phyloP scores from a whole-genome alignment of 2,329 filamentous ascomycete species.

The Clonostachys rhizophaga region DNA sequence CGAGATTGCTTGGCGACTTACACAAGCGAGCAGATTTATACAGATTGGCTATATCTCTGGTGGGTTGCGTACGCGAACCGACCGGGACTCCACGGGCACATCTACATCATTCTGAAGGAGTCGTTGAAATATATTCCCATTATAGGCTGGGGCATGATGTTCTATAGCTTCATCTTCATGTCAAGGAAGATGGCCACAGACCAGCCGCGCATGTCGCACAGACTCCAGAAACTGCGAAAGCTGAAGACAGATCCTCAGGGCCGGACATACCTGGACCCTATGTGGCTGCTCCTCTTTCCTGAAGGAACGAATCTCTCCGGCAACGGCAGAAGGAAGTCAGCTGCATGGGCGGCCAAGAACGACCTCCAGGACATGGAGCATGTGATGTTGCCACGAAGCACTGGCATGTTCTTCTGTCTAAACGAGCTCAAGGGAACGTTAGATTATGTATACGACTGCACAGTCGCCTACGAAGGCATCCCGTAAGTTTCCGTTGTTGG shows the following conservation, averaged over 20 bases:
- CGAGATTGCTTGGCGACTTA: slow-evolving; percentile 5
- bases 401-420: slow-evolving; percentile 74
- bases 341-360: slow-evolving; percentile 71
- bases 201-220: slow-evolving; percentile 68
- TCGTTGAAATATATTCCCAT: slow-evolving; percentile 78
- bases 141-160: slow-evolving; percentile 76
- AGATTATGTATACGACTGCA: slow-evolving; percentile 88
- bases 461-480: slow-evolving; percentile 90
- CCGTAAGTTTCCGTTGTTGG: slow-evolving; percentile 57
- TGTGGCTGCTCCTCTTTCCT: slow-evolving; percentile 88
- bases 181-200: slow-evolving; percentile 85
- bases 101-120: slow-evolving; percentile 90
- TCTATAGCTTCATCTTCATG: slow-evolving; percentile 88
- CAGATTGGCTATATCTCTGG: slow-evolving; percentile 90
- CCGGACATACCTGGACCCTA: slow-evolving; percentile 61
- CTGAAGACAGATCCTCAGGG: slow-evolving; percentile 47
- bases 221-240: slow-evolving; percentile 65
- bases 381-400: slow-evolving; percentile 72
- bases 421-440: slow-evolving; percentile 69
- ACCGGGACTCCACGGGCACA: slow-evolving; percentile 74
- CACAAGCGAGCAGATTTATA: slow-evolving; percentile 58
- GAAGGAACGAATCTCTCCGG: slow-evolving; percentile 79
- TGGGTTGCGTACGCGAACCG: slow-evolving; percentile 81
- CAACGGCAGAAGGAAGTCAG: slow-evolving; percentile 67
- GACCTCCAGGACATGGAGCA: slow-evolving; percentile 70